Percentiles rank a stretch among this genome's conserved stretches.
phyloP scores from a whole-genome alignment of 2,329 filamentous ascomycete species.

The Alternaria incomplexa region DNA sequence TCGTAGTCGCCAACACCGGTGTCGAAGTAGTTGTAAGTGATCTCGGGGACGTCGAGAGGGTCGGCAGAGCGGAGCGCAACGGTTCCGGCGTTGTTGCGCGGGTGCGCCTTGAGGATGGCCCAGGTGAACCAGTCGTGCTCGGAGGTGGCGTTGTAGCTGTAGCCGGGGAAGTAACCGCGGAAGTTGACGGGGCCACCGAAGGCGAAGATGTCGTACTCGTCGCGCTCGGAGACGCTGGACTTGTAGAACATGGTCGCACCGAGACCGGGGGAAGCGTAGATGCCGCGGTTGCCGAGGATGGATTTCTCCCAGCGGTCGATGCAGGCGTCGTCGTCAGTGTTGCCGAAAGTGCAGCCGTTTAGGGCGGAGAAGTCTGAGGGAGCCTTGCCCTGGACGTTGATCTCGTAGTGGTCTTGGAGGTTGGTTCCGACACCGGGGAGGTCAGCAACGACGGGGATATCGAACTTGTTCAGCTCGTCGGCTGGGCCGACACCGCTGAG shows the following conservation, averaged over 20 bases:
- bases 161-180: conserved; percentile 62
- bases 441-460: conserved; percentile 62
- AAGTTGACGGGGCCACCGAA: conserved; percentile 63
- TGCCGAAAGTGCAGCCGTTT: conserved; percentile 51
- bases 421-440: conserved; percentile 69
- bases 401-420: conserved; percentile 67
- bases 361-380: conserved; percentile 44
- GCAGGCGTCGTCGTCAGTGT: conserved; percentile 54
- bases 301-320: conserved; percentile 52
- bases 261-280: conserved; percentile 59
- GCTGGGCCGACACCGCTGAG: conserved; percentile 67
- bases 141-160: conserved; percentile 59
- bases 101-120: conserved; percentile 66
- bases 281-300: conserved; percentile 53
- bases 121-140: conserved; percentile 58
- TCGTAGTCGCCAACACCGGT: conserved; percentile 64
- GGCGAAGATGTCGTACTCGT: conserved; percentile 62
- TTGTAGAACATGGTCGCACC: conserved; percentile 57
- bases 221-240: conserved; percentile 51
- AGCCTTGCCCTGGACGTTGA: conserved; percentile 55
- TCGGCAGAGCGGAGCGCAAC: conserved; percentile 67
- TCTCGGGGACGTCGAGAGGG: conserved; percentile 68
- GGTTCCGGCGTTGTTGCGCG: conserved; percentile 66
- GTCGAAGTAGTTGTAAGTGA: conserved; percentile 54
- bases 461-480: conserved; percentile 58